Evolutionary conservation across 164 flowering plant genomes (phyloP).

Genomic region (Annona cherimola): DNA sequence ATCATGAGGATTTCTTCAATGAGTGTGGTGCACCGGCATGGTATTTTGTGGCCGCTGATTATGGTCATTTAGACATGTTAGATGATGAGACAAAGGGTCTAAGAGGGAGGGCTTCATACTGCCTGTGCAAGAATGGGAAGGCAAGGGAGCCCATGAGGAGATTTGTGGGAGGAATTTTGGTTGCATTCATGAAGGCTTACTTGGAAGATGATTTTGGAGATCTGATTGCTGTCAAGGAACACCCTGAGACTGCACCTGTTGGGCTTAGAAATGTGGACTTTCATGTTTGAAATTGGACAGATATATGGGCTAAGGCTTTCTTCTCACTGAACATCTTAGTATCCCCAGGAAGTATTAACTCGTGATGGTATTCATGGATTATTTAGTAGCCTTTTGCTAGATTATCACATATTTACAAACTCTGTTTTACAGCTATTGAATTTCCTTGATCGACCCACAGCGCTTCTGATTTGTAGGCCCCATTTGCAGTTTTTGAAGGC

Average conservation of each 20-base stretch:
- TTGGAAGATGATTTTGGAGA: conserved; percentile 40
- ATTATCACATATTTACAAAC: neutral
- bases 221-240: conserved; percentile 28
- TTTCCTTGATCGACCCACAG: neutral
- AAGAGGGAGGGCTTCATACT: conserved; percentile 53
- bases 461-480: neutral
- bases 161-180: conserved; percentile 64
- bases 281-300: conserved; percentile 4
- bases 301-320: no score
- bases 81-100: conserved; percentile 79
- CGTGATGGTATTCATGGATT: neutral
- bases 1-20: conserved; percentile 60
- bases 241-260: conserved; percentile 31
- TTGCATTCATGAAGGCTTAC: conserved; percentile 66
- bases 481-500: no score
- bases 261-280: conserved; percentile 35
- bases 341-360: neutral
- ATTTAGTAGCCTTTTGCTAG: neutral
- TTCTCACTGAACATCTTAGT: neutral
- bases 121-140: conserved; percentile 77
- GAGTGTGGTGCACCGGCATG: conserved; percentile 60
- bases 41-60: conserved; percentile 64
- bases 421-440: neutral
- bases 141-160: conserved; percentile 86
- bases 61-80: conserved; percentile 81